Evolutionary conservation across 176 grass and related monocot species (phyloP), one percentile per base, ranked within the genome.

Genomic region (Paspalum vaginatum): DNA sequence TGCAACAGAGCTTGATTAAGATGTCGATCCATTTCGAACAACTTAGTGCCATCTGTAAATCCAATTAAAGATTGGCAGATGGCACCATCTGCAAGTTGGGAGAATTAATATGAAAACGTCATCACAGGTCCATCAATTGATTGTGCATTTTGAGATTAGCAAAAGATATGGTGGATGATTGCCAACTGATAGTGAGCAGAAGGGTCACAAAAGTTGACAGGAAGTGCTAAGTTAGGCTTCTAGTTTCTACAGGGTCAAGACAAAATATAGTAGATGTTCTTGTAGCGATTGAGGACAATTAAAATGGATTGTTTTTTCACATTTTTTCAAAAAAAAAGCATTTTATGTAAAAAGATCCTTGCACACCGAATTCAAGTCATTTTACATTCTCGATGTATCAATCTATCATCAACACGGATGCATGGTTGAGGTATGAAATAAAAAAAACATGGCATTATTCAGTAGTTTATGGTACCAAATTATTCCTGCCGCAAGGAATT

Each of bases 21-120:
- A 21, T n/a, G n/a, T n/a, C n/a, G n/a, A n/a, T n/a, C n/a, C n/a
- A n/a, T n/a, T n/a, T n/a, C n/a, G n/a, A n/a, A n/a, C n/a, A n/a
- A n/a, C n/a, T n/a, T n/a, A n/a, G n/a, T n/a, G n/a, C n/a, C n/a
- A n/a, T n/a, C 1, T 39, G 17, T 20, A 37, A n/a, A 59, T 75
- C 52, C 68, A 68, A 78, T 49, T 9, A 42, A 79, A 24, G 45
- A 78, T 68, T 67, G n/a, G n/a, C n/a, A 25, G 25, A 63, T 79
- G 60, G 52, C 59, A 84, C 51, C 74, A 60, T 73, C 58, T 68
- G 32, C 60, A 47, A 37, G 51, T 79, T 48, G 32, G 58, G 46
- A 50, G 67, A 47, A 37, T 72, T 51, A 38, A 74, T 67, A 44
- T 50, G 41, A 79, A 49, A 73, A 72, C 44, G 2, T 45, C 18